phyloP scores from a whole-genome alignment of 805 yeast genomes.

The Metahyphopichia silvanorum region DNA sequence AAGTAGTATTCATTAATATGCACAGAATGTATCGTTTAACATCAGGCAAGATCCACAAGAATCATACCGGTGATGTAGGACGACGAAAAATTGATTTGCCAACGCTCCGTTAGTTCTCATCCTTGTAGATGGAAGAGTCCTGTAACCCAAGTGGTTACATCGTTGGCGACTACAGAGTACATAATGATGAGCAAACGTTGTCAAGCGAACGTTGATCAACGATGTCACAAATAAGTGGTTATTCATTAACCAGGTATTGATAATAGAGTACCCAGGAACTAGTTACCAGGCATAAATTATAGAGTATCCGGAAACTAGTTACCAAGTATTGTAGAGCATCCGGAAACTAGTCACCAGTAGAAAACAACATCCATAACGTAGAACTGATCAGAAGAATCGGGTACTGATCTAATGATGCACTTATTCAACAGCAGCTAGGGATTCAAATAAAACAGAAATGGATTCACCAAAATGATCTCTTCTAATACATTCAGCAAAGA shows the following conservation, averaged over 20 bases:
- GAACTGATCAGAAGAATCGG: conserved; percentile 1
- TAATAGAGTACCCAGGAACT: not conserved
- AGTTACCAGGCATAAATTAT: not conserved
- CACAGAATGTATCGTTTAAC: too few species aligned
- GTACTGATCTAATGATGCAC: not conserved
- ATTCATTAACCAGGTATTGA: not conserved
- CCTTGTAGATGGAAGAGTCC: conserved; percentile 35
- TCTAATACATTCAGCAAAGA: conserved; percentile 96
- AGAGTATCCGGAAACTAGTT: conserved; percentile 1
- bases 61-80: too few species aligned
- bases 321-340: conserved; percentile 1
- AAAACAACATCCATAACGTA: conserved; percentile 1
- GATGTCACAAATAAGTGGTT: too few species aligned
- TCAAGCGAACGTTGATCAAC: too few species aligned
- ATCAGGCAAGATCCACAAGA: too few species aligned
- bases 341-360: not conserved
- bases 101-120: conserved; percentile 58
- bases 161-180: conserved; percentile 42
- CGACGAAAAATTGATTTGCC: conserved; percentile 38
- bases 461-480: conserved; percentile 99
- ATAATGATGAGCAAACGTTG: too few species aligned
- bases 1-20: too few species aligned
- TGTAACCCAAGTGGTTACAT: conserved; percentile 54
- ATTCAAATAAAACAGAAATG: conserved; percentile 88
- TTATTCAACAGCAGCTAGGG: conserved; percentile 58